Percentiles rank a stretch among this genome's conserved stretches.
These are phyloP conservation scores for Pyrenophora tritici-repentis DNA, from an alignment of 2,329 filamentous ascomycete species.

Conservation along the genomic window DNA sequence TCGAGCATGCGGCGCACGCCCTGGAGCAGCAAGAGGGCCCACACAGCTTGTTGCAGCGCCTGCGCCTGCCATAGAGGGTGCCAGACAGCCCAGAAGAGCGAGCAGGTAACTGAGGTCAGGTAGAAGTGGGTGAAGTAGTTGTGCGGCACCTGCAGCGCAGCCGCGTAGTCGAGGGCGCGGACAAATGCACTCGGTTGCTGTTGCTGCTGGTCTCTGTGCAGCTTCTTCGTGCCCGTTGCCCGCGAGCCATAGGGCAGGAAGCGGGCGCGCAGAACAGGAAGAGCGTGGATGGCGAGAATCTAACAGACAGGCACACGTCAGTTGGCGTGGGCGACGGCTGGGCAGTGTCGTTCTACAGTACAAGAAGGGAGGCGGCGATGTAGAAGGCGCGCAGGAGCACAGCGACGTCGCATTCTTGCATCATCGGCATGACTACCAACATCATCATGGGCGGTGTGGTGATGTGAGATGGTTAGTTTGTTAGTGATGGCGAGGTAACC, in stretches of 20 bases:
- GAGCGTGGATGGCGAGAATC: constrained; percentile 57
- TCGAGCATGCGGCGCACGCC: constrained; percentile 77
- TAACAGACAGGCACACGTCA: constrained; percentile 42
- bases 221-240: constrained; percentile 33
- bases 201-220: not conserved
- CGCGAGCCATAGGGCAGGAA: constrained; percentile 67
- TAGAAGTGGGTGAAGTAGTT: constrained; percentile 92
- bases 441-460: too few relatives aligned
- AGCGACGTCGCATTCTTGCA: constrained; percentile 14
- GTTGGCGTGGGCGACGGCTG: constrained; percentile 21
- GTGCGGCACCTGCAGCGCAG: constrained; percentile 73
- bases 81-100: constrained; percentile 75
- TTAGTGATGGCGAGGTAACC: too few relatives aligned
- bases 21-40: constrained; percentile 76
- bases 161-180: constrained; percentile 55
- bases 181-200: constrained; percentile 16
- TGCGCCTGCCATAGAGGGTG: constrained; percentile 51
- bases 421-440: too few relatives aligned
- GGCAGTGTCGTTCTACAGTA: constrained; percentile 39
- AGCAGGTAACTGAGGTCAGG: constrained; percentile 68
- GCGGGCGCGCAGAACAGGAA: constrained; percentile 58
- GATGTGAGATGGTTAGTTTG: too few relatives aligned
- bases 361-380: constrained; percentile 47
- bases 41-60: constrained; percentile 68
- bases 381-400: constrained; percentile 44